These are phyloP conservation scores for Penicillium ochrochloron DNA, from an alignment of 495 filamentous ascomycete genomes.

Conservation along the genomic window DNA sequence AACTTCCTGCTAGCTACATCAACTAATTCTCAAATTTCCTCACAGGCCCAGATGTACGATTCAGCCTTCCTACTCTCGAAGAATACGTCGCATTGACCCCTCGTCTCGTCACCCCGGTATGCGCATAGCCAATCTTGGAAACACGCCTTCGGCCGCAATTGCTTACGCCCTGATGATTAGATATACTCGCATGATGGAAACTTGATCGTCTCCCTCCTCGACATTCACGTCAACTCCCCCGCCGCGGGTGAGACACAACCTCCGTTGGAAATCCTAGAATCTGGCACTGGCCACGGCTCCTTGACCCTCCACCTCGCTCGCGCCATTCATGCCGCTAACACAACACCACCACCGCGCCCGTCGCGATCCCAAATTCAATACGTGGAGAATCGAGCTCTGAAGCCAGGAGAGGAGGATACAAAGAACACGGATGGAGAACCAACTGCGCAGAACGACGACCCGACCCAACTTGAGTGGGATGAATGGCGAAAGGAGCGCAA, in stretches of 20 bases:
- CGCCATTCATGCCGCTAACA: slow-evolving; percentile 76
- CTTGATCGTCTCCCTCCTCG: slow-evolving; percentile 72
- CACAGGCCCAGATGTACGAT: slow-evolving; percentile 52
- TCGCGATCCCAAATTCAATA: slow-evolving; percentile 43
- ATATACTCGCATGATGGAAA: slow-evolving; percentile 76
- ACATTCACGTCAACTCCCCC: slow-evolving; percentile 63
- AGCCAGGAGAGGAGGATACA: slow-evolving; percentile 31
- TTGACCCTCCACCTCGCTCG: slow-evolving; percentile 73
- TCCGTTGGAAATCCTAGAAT: slow-evolving; percentile 73
- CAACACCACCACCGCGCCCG: slow-evolving; percentile 43
- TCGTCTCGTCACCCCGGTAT: slow-evolving; percentile 72
- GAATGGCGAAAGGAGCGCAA: slow-evolving; percentile 56
- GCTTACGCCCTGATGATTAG: slow-evolving; percentile 46
- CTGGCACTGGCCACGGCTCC: slow-evolving; percentile 79
- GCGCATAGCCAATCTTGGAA: slow-evolving; percentile 24
- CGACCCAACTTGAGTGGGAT: slow-evolving; percentile 36
- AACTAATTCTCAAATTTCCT: slow-evolving; percentile 6
- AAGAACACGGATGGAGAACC: slow-evolving; percentile 6
- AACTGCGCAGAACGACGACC: slow-evolving; percentile 3
- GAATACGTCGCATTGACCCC: slow-evolving; percentile 70
- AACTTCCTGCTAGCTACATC: not conserved
- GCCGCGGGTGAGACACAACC: slow-evolving; percentile 30
- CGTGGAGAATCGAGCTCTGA: slow-evolving; percentile 33
- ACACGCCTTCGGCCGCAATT: slow-evolving; percentile 2
- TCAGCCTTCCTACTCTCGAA: slow-evolving; percentile 67